These are phyloP conservation scores for Alternaria tenuissima DNA, from an alignment of 2,329 filamentous ascomycete genomes.

Conservation along the genomic window DNA sequence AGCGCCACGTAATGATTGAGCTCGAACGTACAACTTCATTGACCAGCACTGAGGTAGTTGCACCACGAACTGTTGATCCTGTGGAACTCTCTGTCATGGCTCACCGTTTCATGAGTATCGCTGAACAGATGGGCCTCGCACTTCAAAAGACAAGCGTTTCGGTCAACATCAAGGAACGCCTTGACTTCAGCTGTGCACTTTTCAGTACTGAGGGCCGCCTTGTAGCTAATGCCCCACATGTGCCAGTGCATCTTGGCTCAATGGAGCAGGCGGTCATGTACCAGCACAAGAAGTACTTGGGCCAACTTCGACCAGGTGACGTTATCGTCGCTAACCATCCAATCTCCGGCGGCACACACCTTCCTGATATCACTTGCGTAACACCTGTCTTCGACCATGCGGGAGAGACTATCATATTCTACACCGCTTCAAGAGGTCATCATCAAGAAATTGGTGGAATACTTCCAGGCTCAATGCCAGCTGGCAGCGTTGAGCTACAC, in stretches of 20 bases:
- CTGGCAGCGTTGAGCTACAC: constrained; percentile 57
- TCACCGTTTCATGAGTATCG: constrained; percentile 39
- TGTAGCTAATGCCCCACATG: constrained; percentile 39
- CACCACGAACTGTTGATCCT: constrained; percentile 9
- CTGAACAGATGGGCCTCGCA: constrained; percentile 36
- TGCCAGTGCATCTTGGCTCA: constrained; percentile 35
- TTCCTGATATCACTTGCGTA: constrained; percentile 40
- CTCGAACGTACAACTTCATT: constrained; percentile 6
- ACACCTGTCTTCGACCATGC: constrained; percentile 38
- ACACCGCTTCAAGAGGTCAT: constrained; percentile 39
- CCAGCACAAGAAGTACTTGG: constrained; percentile 31
- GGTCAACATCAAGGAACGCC: constrained; percentile 38
- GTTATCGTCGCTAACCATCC: constrained; percentile 42
- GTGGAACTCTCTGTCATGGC: constrained; percentile 18
- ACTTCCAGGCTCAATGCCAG: constrained; percentile 49
- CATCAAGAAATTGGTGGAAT: constrained; percentile 44
- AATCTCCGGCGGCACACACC: constrained; percentile 37
- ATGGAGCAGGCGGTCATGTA: constrained; percentile 40
- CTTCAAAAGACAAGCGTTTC: constrained; percentile 35
- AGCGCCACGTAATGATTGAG: constrained; percentile 53
- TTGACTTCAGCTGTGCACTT: constrained; percentile 38
- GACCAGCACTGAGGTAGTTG: not conserved
- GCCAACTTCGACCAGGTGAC: constrained; percentile 34
- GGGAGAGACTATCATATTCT: constrained; percentile 33
- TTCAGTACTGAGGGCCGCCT: constrained; percentile 33